Conservation (phyloP, 2,329 filamentous ascomycete genomes). For the Huntiella decipiens region DNA sequence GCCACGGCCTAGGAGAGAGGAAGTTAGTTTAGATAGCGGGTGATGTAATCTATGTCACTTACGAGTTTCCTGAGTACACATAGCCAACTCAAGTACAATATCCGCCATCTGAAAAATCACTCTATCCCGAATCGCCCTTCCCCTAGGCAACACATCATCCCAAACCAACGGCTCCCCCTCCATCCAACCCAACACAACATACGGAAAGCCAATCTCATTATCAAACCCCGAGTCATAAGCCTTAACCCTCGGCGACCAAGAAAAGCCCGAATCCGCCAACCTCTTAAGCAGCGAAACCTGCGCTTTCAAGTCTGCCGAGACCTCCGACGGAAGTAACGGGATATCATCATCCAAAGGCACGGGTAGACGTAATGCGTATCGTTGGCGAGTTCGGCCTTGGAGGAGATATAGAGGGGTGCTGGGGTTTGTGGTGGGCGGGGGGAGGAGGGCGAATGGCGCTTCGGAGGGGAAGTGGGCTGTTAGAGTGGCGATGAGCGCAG, state of each 20-base stretch:
- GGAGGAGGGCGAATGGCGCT: slow-evolving; percentile 1
- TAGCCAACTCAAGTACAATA: slow-evolving; percentile 8
- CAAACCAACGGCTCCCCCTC: slow-evolving; percentile 1
- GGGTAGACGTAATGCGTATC: slow-evolving; percentile 6
- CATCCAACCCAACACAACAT: slow-evolving; percentile 10
- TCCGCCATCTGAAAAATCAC: slow-evolving; percentile 10
- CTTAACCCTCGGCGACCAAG: slow-evolving; percentile 8
- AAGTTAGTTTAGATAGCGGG: not conserved
- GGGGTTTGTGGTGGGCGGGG: not conserved
- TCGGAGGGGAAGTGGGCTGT: slow-evolving; percentile 4
- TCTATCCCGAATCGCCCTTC: slow-evolving; percentile 2
- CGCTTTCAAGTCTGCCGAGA: not conserved
- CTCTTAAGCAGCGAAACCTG: not conserved
- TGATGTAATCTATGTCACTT: not conserved
- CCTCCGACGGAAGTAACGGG: too few relatives aligned
- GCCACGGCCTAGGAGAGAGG: slow-evolving; percentile 1
- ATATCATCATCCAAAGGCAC: not conserved
- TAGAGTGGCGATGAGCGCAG: not conserved
- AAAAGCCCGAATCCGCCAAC: slow-evolving; percentile 9
- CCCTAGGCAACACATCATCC: slow-evolving; percentile 1
- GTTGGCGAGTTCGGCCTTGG: slow-evolving; percentile 4
- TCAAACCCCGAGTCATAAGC: slow-evolving; percentile 3
- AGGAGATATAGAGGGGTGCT: slow-evolving; percentile 5
- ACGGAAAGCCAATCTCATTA: slow-evolving; percentile 7
- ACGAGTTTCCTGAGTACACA: slow-evolving; percentile 11